Percentiles rank a stretch among this genome's conserved stretches.
Conservation (phyloP, 306 rosid species). For the Cyamopsis tetragonoloba region DNA sequence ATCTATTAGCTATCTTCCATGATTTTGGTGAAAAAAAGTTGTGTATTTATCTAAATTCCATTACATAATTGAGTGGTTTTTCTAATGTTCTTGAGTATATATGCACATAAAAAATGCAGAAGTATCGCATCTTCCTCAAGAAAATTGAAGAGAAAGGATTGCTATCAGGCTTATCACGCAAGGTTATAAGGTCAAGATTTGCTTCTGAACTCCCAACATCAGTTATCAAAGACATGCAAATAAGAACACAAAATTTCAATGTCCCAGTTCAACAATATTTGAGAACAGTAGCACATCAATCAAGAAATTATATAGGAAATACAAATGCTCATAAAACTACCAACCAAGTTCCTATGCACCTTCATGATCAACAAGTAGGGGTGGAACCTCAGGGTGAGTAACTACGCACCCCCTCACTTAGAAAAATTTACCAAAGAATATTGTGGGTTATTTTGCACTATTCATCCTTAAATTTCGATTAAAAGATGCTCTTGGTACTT, state of each 20-base stretch:
- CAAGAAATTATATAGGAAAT: background rate
- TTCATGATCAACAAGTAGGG: background rate
- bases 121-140: conserved; percentile 50
- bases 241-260: background rate
- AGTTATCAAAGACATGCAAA: background rate
- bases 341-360: background rate
- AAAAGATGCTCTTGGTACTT: too few species aligned
- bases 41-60: background rate
- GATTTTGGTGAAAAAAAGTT: too few species aligned
- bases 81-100: background rate
- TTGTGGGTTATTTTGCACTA: too few species aligned
- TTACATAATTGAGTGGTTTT: background rate
- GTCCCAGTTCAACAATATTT: background rate
- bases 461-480: too few species aligned
- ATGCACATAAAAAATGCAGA: conserved; percentile 35
- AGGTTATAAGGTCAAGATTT: conserved; percentile 41
- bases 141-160: conserved; percentile 40
- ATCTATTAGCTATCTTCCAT: too few species aligned
- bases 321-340: background rate
- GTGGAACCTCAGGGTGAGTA: too few species aligned
- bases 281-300: background rate
- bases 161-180: conserved; percentile 26
- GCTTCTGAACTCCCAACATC: conserved; percentile 30
- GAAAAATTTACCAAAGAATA: too few species aligned
- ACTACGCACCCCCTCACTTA: too few species aligned